Conservation (phyloP, 2,329 filamentous ascomycete species). For the Arthrobotrys sinensis region DNA sequence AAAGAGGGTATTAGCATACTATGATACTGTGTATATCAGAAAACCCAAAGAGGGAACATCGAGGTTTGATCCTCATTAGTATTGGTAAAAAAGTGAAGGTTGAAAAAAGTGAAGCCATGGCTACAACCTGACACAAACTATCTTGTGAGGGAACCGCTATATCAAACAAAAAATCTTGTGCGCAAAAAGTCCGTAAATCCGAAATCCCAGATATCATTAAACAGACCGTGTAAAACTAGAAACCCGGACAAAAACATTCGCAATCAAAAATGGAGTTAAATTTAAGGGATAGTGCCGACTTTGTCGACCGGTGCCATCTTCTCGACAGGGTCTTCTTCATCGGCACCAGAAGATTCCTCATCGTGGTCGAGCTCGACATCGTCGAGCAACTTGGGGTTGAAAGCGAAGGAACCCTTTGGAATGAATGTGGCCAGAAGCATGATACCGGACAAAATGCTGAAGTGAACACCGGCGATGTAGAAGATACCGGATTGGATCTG, state of each 20-base stretch:
- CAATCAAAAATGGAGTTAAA: not conserved
- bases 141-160: constrained; percentile 31
- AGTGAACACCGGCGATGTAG: constrained; percentile 70
- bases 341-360: constrained; percentile 39
- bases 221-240: constrained; percentile 7
- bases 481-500: constrained; percentile 68
- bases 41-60: not conserved
- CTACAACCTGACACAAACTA: constrained; percentile 31
- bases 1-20: constrained; percentile 5
- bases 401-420: constrained; percentile 68
- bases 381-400: constrained; percentile 69
- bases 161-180: constrained; percentile 5
- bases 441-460: constrained; percentile 68
- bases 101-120: constrained; percentile 16
- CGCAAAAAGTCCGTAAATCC: not conserved
- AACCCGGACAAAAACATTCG: not conserved
- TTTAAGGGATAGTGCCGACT: constrained; percentile 5
- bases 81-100: constrained; percentile 11
- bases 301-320: constrained; percentile 4
- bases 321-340: constrained; percentile 28
- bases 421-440: constrained; percentile 70
- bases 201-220: constrained; percentile 19
- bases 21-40: not conserved
- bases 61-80: constrained; percentile 11
- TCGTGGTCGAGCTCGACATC: constrained; percentile 67